Conservation (phyloP, 495 filamentous ascomycete genomes). For the Tuber indicum region DNA sequence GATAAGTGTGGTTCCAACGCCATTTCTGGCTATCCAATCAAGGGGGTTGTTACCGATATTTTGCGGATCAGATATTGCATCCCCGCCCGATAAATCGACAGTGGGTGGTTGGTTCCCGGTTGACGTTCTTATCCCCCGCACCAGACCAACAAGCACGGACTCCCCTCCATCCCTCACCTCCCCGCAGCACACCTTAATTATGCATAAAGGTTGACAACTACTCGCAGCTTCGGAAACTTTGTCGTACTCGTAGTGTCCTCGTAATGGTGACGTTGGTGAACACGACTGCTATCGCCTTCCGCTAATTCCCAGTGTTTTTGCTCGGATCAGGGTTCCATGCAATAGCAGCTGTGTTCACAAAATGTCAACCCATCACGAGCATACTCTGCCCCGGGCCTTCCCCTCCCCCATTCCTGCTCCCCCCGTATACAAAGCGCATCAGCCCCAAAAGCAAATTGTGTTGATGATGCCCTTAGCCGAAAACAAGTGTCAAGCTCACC, state of each 20-base stretch:
- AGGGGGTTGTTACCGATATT: no score
- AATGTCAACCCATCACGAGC: neutral
- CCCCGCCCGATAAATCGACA: neutral
- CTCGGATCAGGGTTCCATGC: no score
- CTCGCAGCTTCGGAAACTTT: neutral
- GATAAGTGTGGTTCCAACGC: neutral
- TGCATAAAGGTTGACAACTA: neutral
- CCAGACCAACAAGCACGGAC: neutral
- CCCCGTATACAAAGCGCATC: neutral
- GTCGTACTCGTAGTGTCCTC: neutral
- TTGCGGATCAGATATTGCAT: neutral
- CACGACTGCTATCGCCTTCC: neutral
- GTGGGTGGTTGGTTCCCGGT: neutral
- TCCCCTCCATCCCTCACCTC: neutral
- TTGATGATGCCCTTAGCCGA: neutral
- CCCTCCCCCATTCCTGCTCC: neutral
- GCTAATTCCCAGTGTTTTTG: neutral
- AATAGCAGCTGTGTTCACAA: no score
- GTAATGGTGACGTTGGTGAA: neutral
- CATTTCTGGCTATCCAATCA: neutral
- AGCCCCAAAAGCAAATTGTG: neutral
- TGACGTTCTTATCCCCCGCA: neutral
- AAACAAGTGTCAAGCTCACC: neutral
- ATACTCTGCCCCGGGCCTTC: neutral
- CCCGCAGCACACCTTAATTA: neutral